Evolutionary conservation across 495 filamentous ascomycete genomes (phyloP).

Genomic region (Aspergillus asperescens): DNA sequence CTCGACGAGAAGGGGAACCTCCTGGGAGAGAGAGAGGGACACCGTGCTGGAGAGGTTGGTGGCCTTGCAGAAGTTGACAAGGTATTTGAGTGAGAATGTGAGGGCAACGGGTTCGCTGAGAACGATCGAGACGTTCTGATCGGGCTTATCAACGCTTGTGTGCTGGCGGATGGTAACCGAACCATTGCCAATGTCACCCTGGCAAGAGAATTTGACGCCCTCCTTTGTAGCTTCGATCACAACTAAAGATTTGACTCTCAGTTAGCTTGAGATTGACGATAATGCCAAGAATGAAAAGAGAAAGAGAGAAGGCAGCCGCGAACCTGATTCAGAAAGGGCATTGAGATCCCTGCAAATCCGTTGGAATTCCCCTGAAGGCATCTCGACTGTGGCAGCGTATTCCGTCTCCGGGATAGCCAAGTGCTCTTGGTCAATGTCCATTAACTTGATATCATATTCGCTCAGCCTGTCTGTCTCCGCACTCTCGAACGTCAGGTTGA

Average conservation of each 20-base stretch:
- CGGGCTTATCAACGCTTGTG: slow-evolving; percentile 85
- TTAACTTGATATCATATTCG: slow-evolving; percentile 99
- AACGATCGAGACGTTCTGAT: slow-evolving; percentile 78
- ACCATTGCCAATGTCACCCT: slow-evolving; percentile 93
- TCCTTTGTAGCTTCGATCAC: slow-evolving; percentile 96
- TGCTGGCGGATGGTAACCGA: slow-evolving; percentile 86
- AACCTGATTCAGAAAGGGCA: slow-evolving; percentile 90
- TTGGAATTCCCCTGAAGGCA: slow-evolving; percentile 90
- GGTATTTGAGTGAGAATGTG: slow-evolving; percentile 98
- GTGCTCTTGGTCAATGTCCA: slow-evolving; percentile 99
- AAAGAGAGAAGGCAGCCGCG: slow-evolving; percentile 13
- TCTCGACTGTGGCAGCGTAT: slow-evolving; percentile 83
- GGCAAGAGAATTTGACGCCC: slow-evolving; percentile 91
- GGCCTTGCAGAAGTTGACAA: slow-evolving; percentile 99
- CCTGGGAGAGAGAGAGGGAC: slow-evolving; percentile 87
- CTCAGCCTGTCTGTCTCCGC: slow-evolving; percentile 82
- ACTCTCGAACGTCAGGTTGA: slow-evolving; percentile 96
- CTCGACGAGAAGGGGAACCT: slow-evolving; percentile 94
- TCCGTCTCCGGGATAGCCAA: slow-evolving; percentile 98
- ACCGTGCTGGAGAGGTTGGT: slow-evolving; percentile 75
- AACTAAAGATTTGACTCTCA: too few relatives aligned
- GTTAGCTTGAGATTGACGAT: too few relatives aligned
- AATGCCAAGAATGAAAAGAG: neutral
- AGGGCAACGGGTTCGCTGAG: slow-evolving; percentile 89
- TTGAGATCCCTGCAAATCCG: slow-evolving; percentile 90